Base-by-base conservation (phyloP, 768 basidiomycete species). In the Auricularia cornea region DNA sequence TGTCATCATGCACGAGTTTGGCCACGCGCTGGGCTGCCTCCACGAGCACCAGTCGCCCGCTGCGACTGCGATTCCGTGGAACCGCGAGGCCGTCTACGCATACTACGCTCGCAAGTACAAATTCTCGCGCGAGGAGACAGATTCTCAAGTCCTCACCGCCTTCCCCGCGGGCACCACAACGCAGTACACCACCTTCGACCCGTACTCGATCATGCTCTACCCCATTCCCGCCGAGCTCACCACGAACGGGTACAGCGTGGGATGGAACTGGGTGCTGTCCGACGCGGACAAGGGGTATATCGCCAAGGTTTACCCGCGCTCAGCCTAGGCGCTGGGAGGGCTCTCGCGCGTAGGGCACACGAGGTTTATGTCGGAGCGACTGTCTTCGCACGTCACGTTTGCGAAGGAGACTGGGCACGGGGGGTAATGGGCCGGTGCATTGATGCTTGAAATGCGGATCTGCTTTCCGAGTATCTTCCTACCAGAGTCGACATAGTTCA, bases 21-120 rank as follows among this genome's bases (percentile, higher is more conserved):
- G 72, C 2, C 72, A 72, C 35, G 69, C 60, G 8, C 67, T 73
- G 3, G 72, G 72, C 1, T 28, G 70, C 38, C 57, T 72, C 59
- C 69, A 72, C 40, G 71, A 72, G 57, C 72, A 73, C 56, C 71
- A 72, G 59, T 71, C 70, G 44, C 69, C 71, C n/a, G n/a, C n/a
- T 10, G 67, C 68, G 20, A 28, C 18, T 8, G 30, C 6, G 12
- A 59, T 59, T 30, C 29, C 11, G 26, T 59, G 57, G 57, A 5
- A 59, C 57, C 3, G 28, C n/a, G 23, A 23, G 12, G 26, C 26
- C 6, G 57, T 59, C 12, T 59, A 59, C 26, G 2, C 14, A 10
- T 35, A 59, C 28, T 59, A 59, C 33, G 20, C 16, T 11, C 6
- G 6, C 3, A 31, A 16, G 18, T 6, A 59, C 20, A 10, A 29